Evolutionary conservation across 768 basidiomycete species (phyloP).

Genomic region (Boletus tylopilopsis): DNA sequence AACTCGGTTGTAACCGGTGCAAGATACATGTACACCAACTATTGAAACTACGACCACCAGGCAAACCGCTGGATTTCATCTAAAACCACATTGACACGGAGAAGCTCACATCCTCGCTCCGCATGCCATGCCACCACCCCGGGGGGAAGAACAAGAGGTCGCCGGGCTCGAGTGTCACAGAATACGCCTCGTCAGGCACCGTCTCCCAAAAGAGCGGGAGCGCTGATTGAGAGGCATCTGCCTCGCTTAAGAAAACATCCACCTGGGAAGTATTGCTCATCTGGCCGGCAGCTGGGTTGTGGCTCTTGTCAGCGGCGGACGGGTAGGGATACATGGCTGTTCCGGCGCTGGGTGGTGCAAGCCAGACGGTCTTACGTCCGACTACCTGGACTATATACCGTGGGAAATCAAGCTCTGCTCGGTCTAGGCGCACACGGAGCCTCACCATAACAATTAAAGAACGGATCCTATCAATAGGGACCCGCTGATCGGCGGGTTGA

Average conservation of each 20-base stretch:
- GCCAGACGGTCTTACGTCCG: constrained; percentile 87
- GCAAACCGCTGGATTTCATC: constrained; percentile 27
- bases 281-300: constrained; percentile 41
- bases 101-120: constrained; percentile 75
- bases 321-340: constrained; percentile 58
- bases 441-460: constrained; percentile 87
- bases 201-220: constrained; percentile 53
- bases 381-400: constrained; percentile 76
- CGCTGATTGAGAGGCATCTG: constrained; percentile 17
- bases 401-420: constrained; percentile 6
- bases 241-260: constrained; percentile 64
- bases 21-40: constrained; percentile 11
- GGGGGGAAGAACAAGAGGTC: constrained; percentile 89
- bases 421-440: constrained; percentile 9
- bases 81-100: constrained; percentile 93
- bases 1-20: constrained; percentile 28
- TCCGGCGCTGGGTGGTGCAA: constrained; percentile 66
- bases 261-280: constrained; percentile 79
- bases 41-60: no score
- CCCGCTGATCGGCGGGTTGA: constrained; percentile 2
- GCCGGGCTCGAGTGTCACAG: constrained; percentile 68
- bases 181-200: constrained; percentile 58
- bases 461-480: constrained; percentile 68
- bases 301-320: constrained; percentile 14
- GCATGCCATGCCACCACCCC: constrained; percentile 94